These are phyloP conservation scores for Solanum aculeatissimum DNA, from an alignment of 305 asterid genomes.

Conservation along the genomic window DNA sequence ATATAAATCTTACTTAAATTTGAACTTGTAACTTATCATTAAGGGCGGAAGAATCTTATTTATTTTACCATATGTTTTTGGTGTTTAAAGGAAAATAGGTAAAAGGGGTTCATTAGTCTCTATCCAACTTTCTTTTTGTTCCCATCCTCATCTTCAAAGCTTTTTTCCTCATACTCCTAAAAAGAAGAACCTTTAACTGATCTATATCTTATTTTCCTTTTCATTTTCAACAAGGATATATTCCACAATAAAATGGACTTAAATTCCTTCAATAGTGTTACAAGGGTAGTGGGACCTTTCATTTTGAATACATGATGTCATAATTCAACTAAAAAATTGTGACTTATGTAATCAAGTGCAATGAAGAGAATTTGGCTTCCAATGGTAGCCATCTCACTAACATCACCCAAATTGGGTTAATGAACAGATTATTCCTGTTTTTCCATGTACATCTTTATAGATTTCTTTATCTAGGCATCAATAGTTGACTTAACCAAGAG, in stretches of 20 bases:
- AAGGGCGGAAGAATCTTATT: neutral
- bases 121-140: neutral
- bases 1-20: accelerated
- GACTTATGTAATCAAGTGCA: neutral
- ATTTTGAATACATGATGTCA: neutral
- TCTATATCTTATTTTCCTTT: neutral
- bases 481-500: neutral
- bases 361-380: neutral
- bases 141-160: neutral
- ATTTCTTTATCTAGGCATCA: neutral
- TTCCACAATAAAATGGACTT: neutral
- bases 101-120: neutral
- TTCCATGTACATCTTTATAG: neutral
- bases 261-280: neutral
- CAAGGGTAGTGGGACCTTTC: neutral
- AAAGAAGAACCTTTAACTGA: neutral
- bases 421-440: neutral
- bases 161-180: neutral
- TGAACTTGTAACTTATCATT: accelerated
- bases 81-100: neutral
- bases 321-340: neutral
- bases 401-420: neutral
- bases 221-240: neutral
- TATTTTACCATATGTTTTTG: neutral
- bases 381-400: neutral